These are phyloP conservation scores for Metschnikowia lochheadii DNA, from an alignment of 805 yeast genomes.

Conservation along the genomic window DNA sequence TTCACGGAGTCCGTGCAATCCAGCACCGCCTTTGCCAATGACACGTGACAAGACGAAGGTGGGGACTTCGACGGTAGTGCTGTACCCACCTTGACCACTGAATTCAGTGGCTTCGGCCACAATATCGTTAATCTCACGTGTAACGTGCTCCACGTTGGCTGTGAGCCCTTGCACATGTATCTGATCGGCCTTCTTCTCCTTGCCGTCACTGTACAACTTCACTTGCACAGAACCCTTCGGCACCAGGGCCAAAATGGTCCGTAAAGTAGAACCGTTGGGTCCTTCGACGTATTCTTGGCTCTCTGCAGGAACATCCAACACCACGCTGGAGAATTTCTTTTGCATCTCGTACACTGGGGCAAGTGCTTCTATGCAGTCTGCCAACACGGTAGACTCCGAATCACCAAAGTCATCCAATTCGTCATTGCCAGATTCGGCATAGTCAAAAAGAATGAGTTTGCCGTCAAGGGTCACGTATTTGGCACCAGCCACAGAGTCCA, in stretches of 20 bases:
- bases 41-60: conserved; percentile 65
- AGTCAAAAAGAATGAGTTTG: conserved; percentile 52
- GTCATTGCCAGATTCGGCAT: conserved; percentile 40
- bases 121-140: conserved; percentile 48
- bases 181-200: conserved; percentile 42
- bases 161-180: conserved; percentile 69
- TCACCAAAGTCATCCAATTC: conserved; percentile 68
- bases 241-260: conserved; percentile 34
- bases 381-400: conserved; percentile 45
- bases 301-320: conserved; percentile 47
- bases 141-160: conserved; percentile 53
- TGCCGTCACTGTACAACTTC: conserved; percentile 42
- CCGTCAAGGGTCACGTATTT: conserved; percentile 51
- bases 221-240: conserved; percentile 42
- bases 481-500: conserved; percentile 43
- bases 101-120: conserved; percentile 54
- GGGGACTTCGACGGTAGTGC: conserved; percentile 57
- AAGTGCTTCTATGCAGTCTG: conserved; percentile 51
- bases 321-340: conserved; percentile 46
- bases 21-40: conserved; percentile 86
- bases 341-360: conserved; percentile 57
- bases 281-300: conserved; percentile 62
- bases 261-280: conserved; percentile 57
- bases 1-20: conserved; percentile 62
- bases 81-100: conserved; percentile 38